These are phyloP conservation scores for Brettanomyces nanus DNA, from an alignment of 805 yeast genomes.

Conservation along the genomic window DNA sequence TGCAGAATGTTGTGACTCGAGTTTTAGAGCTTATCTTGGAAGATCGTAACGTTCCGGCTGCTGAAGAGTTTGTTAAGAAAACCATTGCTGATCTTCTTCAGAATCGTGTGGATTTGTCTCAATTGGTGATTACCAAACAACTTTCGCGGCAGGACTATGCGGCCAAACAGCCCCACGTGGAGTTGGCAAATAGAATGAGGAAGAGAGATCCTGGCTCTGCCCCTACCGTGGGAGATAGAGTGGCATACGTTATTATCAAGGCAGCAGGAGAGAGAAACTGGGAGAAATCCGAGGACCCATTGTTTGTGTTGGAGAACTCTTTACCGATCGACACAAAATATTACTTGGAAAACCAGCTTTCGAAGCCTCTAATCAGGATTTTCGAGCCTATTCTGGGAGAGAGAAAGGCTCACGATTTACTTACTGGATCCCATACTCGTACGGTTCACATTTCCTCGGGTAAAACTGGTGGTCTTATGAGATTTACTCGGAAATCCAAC, in stretches of 20 bases:
- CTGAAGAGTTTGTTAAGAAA: slow-evolving; percentile 75
- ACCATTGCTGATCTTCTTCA: slow-evolving; percentile 87
- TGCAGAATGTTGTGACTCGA: slow-evolving; percentile 88
- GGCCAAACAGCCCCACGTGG: slow-evolving; percentile 96
- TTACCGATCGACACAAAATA: slow-evolving; percentile 92
- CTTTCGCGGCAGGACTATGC: slow-evolving; percentile 85
- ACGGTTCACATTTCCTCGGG: slow-evolving; percentile 67
- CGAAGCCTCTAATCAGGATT: slow-evolving; percentile 88
- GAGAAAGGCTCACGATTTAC: slow-evolving; percentile 64
- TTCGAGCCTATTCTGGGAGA: slow-evolving; percentile 95
- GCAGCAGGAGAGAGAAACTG: slow-evolving; percentile 81
- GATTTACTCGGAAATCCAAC: slow-evolving; percentile 82
- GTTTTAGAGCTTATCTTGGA: slow-evolving; percentile 80
- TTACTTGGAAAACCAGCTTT: slow-evolving; percentile 82
- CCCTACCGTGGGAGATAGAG: slow-evolving; percentile 95
- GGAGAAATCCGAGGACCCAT: slow-evolving; percentile 95
- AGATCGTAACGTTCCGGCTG: slow-evolving; percentile 78
- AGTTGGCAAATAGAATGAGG: slow-evolving; percentile 89
- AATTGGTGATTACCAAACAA: slow-evolving; percentile 88
- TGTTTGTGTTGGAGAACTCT: slow-evolving; percentile 85
- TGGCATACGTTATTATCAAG: slow-evolving; percentile 87
- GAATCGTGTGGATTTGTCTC: slow-evolving; percentile 87
- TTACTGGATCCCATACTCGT: slow-evolving; percentile 80
- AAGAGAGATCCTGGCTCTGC: slow-evolving; percentile 97
- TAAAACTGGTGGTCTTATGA: slow-evolving; percentile 76